Percentiles rank a stretch among this genome's conserved stretches.
These are phyloP conservation scores for Colletotrichum filicis DNA, from an alignment of 2,329 filamentous ascomycete species.

Conservation along the genomic window DNA sequence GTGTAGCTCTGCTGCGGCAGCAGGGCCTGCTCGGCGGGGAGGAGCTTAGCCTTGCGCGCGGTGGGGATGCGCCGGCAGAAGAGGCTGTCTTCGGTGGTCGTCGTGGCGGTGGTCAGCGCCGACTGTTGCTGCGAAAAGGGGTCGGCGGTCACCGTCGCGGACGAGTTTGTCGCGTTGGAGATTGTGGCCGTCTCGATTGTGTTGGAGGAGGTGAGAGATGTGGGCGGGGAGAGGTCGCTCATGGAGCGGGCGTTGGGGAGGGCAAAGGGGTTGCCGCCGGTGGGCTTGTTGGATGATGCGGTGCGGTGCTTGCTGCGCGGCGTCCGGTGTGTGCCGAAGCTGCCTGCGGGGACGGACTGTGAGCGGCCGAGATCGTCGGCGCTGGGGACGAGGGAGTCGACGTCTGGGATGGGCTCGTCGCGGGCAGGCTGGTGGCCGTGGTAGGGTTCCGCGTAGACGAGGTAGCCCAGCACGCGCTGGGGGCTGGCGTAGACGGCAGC, in stretches of 20 bases:
- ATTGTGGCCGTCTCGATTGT: slow-evolving; percentile 69
- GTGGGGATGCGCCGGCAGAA: slow-evolving; percentile 74
- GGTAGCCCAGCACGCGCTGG: slow-evolving; percentile 75
- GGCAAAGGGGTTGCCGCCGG: slow-evolving; percentile 48
- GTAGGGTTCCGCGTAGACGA: slow-evolving; percentile 79
- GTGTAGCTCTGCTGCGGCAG: slow-evolving; percentile 74
- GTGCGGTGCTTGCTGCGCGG: slow-evolving; percentile 40
- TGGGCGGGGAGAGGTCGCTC: slow-evolving; percentile 52
- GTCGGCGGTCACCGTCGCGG: slow-evolving; percentile 56
- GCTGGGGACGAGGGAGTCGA: slow-evolving; percentile 51
- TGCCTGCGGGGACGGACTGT: slow-evolving; percentile 48
- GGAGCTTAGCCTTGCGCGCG: slow-evolving; percentile 72
- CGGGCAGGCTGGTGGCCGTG: slow-evolving; percentile 70
- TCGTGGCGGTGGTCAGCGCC: not conserved
- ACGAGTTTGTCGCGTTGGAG: slow-evolving; percentile 48
- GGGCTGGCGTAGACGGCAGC: slow-evolving; percentile 77
- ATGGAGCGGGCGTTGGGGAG: slow-evolving; percentile 48
- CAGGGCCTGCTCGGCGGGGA: slow-evolving; percentile 77
- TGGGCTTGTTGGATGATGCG: slow-evolving; percentile 35
- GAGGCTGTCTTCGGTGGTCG: slow-evolving; percentile 47
- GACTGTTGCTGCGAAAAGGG: slow-evolving; percentile 25
- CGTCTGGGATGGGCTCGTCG: slow-evolving; percentile 71
- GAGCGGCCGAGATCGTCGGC: slow-evolving; percentile 44
- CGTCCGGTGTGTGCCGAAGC: slow-evolving; percentile 35
- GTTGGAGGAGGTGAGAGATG: slow-evolving; percentile 62